Percentiles rank a stretch among this genome's conserved stretches.
These are phyloP conservation scores for Coelastrella sp. DNA, from an alignment of 139 green algal species.

Conservation along the genomic window DNA sequence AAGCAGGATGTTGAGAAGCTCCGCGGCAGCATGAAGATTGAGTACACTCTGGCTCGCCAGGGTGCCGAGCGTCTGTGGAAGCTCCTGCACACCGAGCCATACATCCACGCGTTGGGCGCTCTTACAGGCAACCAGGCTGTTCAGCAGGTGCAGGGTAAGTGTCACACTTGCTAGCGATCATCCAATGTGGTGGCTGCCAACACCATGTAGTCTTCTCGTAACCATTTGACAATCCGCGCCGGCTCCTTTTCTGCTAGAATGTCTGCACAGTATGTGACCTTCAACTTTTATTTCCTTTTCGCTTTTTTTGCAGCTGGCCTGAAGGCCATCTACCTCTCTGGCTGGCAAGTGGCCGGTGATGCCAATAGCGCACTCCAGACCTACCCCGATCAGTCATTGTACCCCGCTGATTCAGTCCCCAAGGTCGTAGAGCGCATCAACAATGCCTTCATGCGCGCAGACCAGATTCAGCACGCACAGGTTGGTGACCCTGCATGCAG, in stretches of 20 bases:
- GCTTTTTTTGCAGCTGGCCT: slow-evolving; percentile 66
- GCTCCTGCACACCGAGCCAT: slow-evolving; percentile 72
- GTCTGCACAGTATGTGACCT: neutral
- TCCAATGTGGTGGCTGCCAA: too few species aligned
- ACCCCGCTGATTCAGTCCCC: too few species aligned
- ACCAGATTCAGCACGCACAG: slow-evolving; percentile 84
- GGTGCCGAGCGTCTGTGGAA: slow-evolving; percentile 83
- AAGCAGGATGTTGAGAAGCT: slow-evolving; percentile 76
- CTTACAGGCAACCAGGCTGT: too few species aligned
- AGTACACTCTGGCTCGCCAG: slow-evolving; percentile 68
- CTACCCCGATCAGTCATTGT: slow-evolving; percentile 89
- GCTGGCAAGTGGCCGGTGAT: slow-evolving; percentile 90
- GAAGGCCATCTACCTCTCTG: slow-evolving; percentile 92
- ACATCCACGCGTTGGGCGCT: slow-evolving; percentile 78
- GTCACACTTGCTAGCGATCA: neutral
- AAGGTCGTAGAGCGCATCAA: slow-evolving; percentile 82
- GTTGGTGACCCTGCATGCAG: too few species aligned
- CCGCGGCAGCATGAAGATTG: too few species aligned
- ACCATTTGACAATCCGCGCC: neutral
- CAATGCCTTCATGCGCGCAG: slow-evolving; percentile 71
- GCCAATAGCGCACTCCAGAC: slow-evolving; percentile 77
- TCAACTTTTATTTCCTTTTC: neutral
- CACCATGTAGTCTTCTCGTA: neutral
- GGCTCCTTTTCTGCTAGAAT: neutral
- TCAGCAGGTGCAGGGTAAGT: slow-evolving; percentile 40